Evolutionary conservation across 75 land plant species (phyloP), one percentile per base, ranked within the genome.

Genomic region (Pinus taeda): DNA sequence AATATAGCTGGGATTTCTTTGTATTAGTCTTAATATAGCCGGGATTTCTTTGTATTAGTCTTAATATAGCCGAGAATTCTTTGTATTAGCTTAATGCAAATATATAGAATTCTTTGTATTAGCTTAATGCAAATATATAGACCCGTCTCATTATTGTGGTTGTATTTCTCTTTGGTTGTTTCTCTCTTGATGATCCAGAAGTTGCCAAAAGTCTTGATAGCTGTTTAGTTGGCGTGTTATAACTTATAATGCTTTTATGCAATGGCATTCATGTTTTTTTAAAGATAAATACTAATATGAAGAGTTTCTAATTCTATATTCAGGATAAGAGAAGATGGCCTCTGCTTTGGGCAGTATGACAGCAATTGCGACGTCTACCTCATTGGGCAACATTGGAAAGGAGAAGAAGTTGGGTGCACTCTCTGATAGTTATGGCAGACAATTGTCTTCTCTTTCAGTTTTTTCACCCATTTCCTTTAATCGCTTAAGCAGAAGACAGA

Each of bases 321-420:
- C 53, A 69, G 72, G 72, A 9, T 69, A 69, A 42, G 4, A 20
- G 24, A 69, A 20, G 21, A 69, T 69, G 72, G 72, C 72, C 9
- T 69, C 72, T 20, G 72, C 72, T 39, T 39, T 69, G 72, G 39
- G 24, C 49, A 69, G 72, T 39, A 42, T 69, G 72, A 69, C 72
- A n/a, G 72, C 53, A 12, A 17, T 42, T 37, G 36, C 22, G 13
- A 42, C 71, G 8, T 39, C 53, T 69, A 22, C 71, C 7, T 42
- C 71, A 8, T 21, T 37, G 21, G 36, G 18, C 12, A 39, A 33
- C 71, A 69, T 20, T 39, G 71, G 71, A 69, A 69, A 45, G 45
- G 71, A 69, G 71, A 65, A 33, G n/a, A 69, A 67, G 71, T 17
- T 39, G 49, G n/a, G 53, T 69, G 53, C 72, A 69, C 18, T 37